phyloP scores from a whole-genome alignment of 179 eudicot species.

The Heliamphora pulchella region DNA sequence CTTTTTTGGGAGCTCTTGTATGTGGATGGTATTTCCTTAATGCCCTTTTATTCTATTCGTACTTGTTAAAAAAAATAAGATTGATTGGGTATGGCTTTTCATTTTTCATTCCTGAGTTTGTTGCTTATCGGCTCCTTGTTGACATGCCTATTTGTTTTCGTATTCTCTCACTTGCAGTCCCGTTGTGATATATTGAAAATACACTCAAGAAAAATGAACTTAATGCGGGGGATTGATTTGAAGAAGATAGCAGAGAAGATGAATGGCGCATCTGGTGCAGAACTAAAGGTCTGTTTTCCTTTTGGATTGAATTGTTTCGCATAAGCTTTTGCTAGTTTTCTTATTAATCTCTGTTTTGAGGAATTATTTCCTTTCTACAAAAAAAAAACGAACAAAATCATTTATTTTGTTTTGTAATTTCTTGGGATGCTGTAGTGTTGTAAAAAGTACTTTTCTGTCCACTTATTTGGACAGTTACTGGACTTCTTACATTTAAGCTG shows the following conservation, averaged over 20 bases:
- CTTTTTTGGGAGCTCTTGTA: too few relatives aligned
- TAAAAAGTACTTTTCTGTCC: too few relatives aligned
- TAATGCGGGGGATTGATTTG: constrained; percentile 95
- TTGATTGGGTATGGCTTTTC: neutral
- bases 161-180: constrained; percentile 49
- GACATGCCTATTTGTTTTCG: neutral
- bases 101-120: neutral
- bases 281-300: constrained; percentile 56
- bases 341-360: neutral
- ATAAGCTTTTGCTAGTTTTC: neutral
- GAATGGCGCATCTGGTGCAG: constrained; percentile 98
- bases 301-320: neutral
- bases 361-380: neutral
- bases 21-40: too few relatives aligned
- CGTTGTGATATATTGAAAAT: constrained; percentile 92
- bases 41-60: too few relatives aligned
- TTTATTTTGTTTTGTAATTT: neutral
- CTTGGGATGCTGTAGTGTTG: too few relatives aligned
- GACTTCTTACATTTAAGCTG: too few relatives aligned
- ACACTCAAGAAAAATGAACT: constrained; percentile 90
- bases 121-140: neutral
- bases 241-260: constrained; percentile 95
- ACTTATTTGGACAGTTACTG: too few relatives aligned
- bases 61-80: neutral
- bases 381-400: too few relatives aligned